Evolutionary conservation across 2,329 filamentous ascomycete genomes (phyloP).

Genomic region (Sclerotinia nivalis): DNA sequence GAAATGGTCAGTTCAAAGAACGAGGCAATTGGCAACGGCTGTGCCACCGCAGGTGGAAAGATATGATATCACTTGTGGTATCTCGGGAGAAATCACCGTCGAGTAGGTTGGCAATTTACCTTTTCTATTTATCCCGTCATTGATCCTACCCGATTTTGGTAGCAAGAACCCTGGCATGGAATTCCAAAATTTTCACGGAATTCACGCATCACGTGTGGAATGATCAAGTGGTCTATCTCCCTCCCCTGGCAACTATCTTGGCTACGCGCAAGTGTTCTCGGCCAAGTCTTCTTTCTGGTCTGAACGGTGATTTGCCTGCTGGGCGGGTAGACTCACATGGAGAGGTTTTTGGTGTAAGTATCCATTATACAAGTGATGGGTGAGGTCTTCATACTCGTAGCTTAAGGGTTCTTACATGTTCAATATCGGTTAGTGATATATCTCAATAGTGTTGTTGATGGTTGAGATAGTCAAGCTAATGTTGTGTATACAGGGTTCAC

Average conservation of each 20-base stretch:
- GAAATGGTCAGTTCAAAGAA: slow-evolving; percentile 5
- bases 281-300: neutral
- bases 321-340: neutral
- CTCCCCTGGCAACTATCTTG: neutral
- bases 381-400: slow-evolving; percentile 1
- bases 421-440: slow-evolving; percentile 16
- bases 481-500: slow-evolving; percentile 29
- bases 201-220: slow-evolving; percentile 1
- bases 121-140: slow-evolving; percentile 10
- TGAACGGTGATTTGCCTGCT: neutral
- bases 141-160: neutral
- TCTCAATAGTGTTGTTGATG: neutral
- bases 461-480: slow-evolving; percentile 26
- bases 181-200: neutral
- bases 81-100: slow-evolving; percentile 35
- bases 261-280: neutral
- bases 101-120: slow-evolving; percentile 33
- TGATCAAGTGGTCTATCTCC: neutral
- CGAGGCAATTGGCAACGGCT: slow-evolving; percentile 6
- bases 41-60: slow-evolving; percentile 28
- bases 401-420: neutral
- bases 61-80: slow-evolving; percentile 34
- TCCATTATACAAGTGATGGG: neutral
- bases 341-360: neutral
- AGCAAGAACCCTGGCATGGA: neutral